Evolutionary conservation across 2,329 filamentous ascomycete genomes (phyloP).

Genomic region (Trichoderma koningii): DNA sequence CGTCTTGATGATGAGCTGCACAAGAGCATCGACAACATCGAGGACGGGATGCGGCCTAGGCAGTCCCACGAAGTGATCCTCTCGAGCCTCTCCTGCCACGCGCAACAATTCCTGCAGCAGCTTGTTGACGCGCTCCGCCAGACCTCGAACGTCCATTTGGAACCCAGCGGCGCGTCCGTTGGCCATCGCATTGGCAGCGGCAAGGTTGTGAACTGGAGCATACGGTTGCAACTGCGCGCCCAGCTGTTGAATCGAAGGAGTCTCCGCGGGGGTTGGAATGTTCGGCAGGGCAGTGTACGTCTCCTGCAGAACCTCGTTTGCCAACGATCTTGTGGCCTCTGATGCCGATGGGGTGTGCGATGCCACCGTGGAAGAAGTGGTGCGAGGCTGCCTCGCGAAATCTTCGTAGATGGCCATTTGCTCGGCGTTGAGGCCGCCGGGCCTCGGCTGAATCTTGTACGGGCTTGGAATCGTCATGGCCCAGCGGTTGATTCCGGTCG

Average conservation of each 20-base stretch:
- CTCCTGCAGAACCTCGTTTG: constrained; percentile 66
- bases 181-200: constrained; percentile 39
- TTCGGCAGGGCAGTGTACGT: constrained; percentile 60
- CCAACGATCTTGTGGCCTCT: constrained; percentile 62
- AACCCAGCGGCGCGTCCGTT: constrained; percentile 55
- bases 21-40: constrained; percentile 64
- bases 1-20: constrained; percentile 63
- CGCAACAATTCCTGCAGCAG: constrained; percentile 59
- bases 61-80: constrained; percentile 62
- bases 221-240: constrained; percentile 58
- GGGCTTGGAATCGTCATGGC: constrained; percentile 91
- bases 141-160: constrained; percentile 54
- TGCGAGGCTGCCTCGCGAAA: constrained; percentile 82
- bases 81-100: constrained; percentile 54
- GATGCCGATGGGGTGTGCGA: constrained; percentile 60
- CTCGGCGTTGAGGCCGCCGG: constrained; percentile 77
- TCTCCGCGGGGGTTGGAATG: constrained; percentile 61
- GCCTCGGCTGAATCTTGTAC: constrained; percentile 76
- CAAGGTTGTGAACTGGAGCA: constrained; percentile 51
- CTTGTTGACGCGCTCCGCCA: constrained; percentile 60
- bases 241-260: constrained; percentile 57
- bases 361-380: constrained; percentile 55
- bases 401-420: constrained; percentile 97
- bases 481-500: constrained; percentile 82
- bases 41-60: constrained; percentile 60